Conservation (phyloP, 306 rosid genomes). For the Quercus engelmannii region DNA sequence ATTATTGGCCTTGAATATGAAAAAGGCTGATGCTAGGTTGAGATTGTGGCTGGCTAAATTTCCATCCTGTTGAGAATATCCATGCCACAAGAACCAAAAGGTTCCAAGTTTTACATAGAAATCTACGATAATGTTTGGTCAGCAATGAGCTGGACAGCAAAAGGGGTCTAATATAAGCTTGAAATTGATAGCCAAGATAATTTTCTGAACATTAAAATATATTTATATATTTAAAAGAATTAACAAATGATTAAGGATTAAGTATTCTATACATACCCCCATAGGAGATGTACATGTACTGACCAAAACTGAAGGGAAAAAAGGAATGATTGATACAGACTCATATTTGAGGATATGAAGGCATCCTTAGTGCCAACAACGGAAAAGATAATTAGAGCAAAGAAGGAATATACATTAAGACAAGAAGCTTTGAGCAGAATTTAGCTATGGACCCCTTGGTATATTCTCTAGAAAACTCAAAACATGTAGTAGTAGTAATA, state of each 20-base stretch:
- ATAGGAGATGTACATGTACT: background rate
- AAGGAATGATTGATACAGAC: slow-evolving; percentile 18
- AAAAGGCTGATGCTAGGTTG: no score
- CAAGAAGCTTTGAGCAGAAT: slow-evolving; percentile 40
- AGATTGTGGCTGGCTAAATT: no score
- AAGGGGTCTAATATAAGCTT: background rate
- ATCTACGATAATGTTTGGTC: no score
- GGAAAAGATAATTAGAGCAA: slow-evolving; percentile 26
- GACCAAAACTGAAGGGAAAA: slow-evolving; percentile 27
- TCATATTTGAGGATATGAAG: background rate
- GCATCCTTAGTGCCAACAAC: background rate
- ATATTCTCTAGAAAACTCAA: slow-evolving; percentile 28
- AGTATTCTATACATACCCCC: background rate
- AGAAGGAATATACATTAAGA: slow-evolving; percentile 50
- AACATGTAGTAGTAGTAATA: background rate
- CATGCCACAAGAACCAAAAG: no score
- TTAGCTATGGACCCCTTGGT: slow-evolving; percentile 27
- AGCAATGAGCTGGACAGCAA: background rate
- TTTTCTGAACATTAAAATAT: background rate
- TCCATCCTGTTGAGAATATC: no score
- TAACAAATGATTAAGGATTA: slow-evolving; percentile 30
- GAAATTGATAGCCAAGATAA: background rate
- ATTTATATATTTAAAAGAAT: slow-evolving; percentile 23
- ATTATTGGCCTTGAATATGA: no score
- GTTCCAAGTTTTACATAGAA: no score